Evolutionary conservation across 768 basidiomycete genomes (phyloP).

Genomic region (Termitomyces sp.): DNA sequence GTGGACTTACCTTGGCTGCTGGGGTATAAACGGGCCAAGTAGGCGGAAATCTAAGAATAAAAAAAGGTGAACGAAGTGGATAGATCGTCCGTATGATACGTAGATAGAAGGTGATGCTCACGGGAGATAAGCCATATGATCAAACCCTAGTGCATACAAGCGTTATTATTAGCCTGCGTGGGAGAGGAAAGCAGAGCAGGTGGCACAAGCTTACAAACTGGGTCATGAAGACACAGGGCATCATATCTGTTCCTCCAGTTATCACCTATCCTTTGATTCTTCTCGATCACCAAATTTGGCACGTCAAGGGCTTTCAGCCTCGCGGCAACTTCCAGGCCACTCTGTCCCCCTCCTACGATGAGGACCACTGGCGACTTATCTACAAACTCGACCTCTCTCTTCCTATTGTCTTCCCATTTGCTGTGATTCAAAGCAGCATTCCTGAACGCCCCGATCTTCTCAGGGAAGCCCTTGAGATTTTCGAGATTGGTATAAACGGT

Average conservation of each 20-base stretch:
- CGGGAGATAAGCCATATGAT: constrained; percentile 62
- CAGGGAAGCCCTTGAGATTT: constrained; percentile 48
- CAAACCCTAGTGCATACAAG: constrained; percentile 42
- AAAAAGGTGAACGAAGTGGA: constrained; percentile 2
- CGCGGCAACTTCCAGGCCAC: constrained; percentile 61
- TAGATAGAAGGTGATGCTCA: too few relatives aligned
- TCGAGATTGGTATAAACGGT: constrained; percentile 58
- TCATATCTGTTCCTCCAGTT: constrained; percentile 68
- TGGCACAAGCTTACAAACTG: constrained; percentile 61
- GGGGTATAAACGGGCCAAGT: constrained; percentile 60
- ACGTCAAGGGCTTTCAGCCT: constrained; percentile 52
- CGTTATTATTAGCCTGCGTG: background rate
- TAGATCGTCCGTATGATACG: too few relatives aligned
- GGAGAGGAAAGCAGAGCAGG: background rate
- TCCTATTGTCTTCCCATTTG: constrained; percentile 49
- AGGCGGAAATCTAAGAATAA: constrained; percentile 43
- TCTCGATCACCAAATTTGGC: constrained; percentile 57
- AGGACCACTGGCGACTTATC: constrained; percentile 44
- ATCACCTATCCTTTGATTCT: constrained; percentile 54
- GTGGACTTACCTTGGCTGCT: constrained; percentile 39
- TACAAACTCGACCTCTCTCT: constrained; percentile 39
- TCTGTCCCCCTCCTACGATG: constrained; percentile 64
- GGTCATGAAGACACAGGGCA: constrained; percentile 62
- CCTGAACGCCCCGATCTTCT: constrained; percentile 45
- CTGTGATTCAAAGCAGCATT: constrained; percentile 42